Percentiles rank a stretch among this genome's conserved stretches.
Conservation (phyloP, 1,284 basidiomycete genomes). For the Tilletiaria anomala region DNA sequence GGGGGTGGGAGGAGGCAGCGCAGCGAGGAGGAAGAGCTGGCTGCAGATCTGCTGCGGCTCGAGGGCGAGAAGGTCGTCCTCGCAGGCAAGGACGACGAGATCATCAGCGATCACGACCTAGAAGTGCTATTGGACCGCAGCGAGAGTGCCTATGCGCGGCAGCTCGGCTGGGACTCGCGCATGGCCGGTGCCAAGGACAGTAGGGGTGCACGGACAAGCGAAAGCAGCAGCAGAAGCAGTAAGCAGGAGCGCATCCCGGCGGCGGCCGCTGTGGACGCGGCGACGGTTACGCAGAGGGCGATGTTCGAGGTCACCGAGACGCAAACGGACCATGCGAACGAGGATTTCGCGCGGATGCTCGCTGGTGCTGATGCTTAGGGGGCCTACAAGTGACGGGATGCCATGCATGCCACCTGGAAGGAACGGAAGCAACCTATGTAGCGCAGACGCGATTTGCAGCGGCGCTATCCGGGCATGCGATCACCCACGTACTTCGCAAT, state of each 20-base stretch:
- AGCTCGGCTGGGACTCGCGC: constrained; percentile 54
- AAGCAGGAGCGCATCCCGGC: neutral
- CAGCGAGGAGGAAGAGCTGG: constrained; percentile 45
- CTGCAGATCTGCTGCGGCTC: constrained; percentile 60
- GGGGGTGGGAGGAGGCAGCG: constrained; percentile 48
- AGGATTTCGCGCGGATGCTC: constrained; percentile 50
- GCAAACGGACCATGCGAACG: constrained; percentile 54
- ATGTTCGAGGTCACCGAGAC: constrained; percentile 68
- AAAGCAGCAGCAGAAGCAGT: neutral
- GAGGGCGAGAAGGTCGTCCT: constrained; percentile 80
- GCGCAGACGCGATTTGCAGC: no score
- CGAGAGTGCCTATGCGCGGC: constrained; percentile 61
- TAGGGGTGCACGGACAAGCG: neutral
- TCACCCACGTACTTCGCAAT: no score
- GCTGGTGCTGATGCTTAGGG: no score
- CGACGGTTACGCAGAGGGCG: neutral
- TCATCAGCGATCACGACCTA: constrained; percentile 65
- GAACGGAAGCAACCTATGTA: no score
- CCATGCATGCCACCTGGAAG: no score
- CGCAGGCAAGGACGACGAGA: constrained; percentile 59
- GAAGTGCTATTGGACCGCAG: constrained; percentile 66
- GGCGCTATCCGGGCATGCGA: no score
- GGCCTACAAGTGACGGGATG: no score
- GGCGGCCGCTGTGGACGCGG: neutral
- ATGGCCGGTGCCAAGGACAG: neutral